phyloP scores from a whole-genome alignment of 140 eudicot species.

The Stevia rebaudiana region DNA sequence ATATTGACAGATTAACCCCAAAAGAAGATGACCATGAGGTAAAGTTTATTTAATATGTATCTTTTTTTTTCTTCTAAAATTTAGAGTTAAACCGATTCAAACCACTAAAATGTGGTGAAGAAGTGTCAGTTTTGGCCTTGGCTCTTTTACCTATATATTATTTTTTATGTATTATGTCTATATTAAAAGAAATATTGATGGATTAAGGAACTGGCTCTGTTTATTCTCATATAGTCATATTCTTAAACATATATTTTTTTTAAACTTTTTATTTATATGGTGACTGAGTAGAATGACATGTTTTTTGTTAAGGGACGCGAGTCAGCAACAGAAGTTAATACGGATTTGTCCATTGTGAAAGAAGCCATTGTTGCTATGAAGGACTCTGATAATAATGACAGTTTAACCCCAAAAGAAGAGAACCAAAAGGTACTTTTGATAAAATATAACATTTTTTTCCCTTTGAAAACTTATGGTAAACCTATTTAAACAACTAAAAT shows the following conservation, averaged over 20 bases:
- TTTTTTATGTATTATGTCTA: too few species aligned
- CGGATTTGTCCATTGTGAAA: constrained; percentile 49
- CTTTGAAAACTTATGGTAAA: not conserved
- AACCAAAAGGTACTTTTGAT: constrained; percentile 26
- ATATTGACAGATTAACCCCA: constrained; percentile 41
- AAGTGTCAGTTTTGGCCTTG: too few species aligned
- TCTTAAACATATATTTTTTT: too few species aligned
- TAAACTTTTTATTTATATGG: too few species aligned
- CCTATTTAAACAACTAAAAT: not conserved
- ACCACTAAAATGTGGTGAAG: too few species aligned
- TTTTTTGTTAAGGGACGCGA: constrained; percentile 50
- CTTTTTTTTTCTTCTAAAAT: too few species aligned
- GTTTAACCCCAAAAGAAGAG: constrained; percentile 39
- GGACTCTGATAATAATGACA: constrained; percentile 50
- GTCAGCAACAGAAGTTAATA: constrained; percentile 64
- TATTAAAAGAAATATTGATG: not conserved
- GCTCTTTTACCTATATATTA: too few species aligned
- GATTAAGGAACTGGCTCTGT: not conserved
- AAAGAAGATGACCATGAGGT: constrained; percentile 23
- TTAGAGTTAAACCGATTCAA: too few species aligned
- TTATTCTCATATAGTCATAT: constrained; percentile 6
- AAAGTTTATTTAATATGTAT: too few species aligned
- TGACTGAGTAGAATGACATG: constrained; percentile 30
- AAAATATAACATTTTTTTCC: not conserved
- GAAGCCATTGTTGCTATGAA: constrained; percentile 58